phyloP scores from a whole-genome alignment of 148 eudicot genomes.

The Oxyria digyna region DNA sequence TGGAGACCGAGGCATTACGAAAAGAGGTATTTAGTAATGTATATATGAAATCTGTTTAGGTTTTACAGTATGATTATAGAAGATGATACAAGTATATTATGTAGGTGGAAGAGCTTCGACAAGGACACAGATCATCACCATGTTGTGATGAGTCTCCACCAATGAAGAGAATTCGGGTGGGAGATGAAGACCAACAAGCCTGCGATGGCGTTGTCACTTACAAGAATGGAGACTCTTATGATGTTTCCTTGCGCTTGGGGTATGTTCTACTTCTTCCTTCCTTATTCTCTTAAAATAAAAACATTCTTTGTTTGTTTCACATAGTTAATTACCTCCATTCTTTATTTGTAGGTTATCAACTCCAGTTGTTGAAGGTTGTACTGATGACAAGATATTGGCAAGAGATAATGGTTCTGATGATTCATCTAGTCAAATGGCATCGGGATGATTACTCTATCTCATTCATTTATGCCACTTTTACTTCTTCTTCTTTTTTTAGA shows the following conservation, averaged over 20 bases:
- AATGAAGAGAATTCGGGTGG: conserved; percentile 17
- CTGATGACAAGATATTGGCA: conserved; percentile 11
- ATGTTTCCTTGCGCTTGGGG: conserved; percentile 43
- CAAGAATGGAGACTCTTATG: conserved; percentile 28
- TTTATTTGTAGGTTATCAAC: conserved; percentile 12
- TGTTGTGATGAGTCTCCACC: conserved; percentile 17
- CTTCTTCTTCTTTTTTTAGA: background rate
- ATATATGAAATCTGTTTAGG: background rate
- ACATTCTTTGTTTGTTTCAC: no score
- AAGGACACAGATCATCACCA: conserved; percentile 15
- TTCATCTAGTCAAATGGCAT: conserved; percentile 20
- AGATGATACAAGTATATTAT: background rate
- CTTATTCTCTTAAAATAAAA: no score
- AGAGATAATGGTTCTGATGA: conserved; percentile 20
- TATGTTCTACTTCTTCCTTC: conserved; percentile 1
- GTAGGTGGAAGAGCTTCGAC: conserved; percentile 45
- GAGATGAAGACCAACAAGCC: conserved; percentile 7
- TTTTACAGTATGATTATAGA: background rate
- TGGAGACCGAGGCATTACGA: conserved; percentile 36
- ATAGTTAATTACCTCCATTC: background rate
- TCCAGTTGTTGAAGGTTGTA: background rate
- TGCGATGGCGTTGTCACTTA: conserved; percentile 13
- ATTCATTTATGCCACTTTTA: background rate
- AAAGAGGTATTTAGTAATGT: conserved; percentile 29
- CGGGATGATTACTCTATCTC: background rate